Base-by-base conservation (phyloP, 179 eudicot genomes). In the Drosera spatulata region DNA sequence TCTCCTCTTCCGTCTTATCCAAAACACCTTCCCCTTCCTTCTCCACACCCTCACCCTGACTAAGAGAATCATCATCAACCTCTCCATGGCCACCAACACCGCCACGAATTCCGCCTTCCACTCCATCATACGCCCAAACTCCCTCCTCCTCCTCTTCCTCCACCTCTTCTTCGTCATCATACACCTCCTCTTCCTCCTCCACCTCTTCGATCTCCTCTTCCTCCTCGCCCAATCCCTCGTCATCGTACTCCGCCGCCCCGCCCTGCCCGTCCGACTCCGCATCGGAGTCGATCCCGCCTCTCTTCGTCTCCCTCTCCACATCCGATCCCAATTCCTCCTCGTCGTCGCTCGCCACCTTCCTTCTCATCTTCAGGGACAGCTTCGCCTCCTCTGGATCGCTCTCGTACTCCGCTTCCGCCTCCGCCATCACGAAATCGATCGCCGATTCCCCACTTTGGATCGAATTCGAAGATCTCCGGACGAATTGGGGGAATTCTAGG, bases 311-410 rank as follows among this genome's bases (percentile, higher is more conserved):
- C 51, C 59, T 12, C 40, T 55, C 12, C 51, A 22, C 14, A 14
- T 39, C 60, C 60, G 54, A 50, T 39, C 59, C 65, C 15, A 45
- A 78, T 6, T 69, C 87, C 14, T 69, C 86, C 59, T 93, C 99
- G 5, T 93, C 99, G 53, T 86, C 95, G 61, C 93, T 85, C 46
- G 90, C 95, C 49, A 69, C 84, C 55, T 85, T 81, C 70, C 95
- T 66, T n/a, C 99, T 81, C 95, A 74, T 76, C 72, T 75, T 78
- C 62, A 93, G 59, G 12, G 88, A 73, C 67, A 77, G 61, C 82
- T 78, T 81, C 33, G 81, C 79, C 62, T 93, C 95, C 68, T 89
- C 95, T 7, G 88, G 95, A 84, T 93, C 99, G 64, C 96, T 89
- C 82, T 86, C 95, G 71, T 89, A 93, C 72, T 93, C 99, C 33